These are phyloP conservation scores for Scheffersomyces titani DNA, from an alignment of 1,139 yeast genomes.

Conservation along the genomic window DNA sequence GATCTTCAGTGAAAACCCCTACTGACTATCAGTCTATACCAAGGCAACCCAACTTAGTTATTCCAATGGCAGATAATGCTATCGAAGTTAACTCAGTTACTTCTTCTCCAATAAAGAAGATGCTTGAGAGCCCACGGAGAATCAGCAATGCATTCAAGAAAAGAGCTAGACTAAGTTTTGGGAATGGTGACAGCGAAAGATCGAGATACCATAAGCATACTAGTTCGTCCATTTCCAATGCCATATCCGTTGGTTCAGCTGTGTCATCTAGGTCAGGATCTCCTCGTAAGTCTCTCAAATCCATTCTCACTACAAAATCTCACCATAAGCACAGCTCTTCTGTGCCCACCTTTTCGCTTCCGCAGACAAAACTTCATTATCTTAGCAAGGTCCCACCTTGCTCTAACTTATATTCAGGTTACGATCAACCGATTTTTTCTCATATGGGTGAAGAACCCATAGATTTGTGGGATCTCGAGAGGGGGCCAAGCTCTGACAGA, in stretches of 20 bases:
- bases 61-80: not conserved
- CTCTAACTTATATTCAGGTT: not conserved
- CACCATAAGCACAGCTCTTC: constrained; percentile 15
- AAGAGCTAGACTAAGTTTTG: constrained; percentile 16
- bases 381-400: not conserved
- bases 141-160: constrained; percentile 26
- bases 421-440: not conserved
- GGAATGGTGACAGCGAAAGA: constrained; percentile 16
- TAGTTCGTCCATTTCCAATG: constrained; percentile 31
- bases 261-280: constrained; percentile 28
- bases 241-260: constrained; percentile 30
- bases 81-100: constrained; percentile 7
- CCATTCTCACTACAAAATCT: constrained; percentile 17
- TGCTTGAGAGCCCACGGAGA: constrained; percentile 38
- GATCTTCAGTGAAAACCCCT: not conserved
- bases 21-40: constrained; percentile 1
- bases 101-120: constrained; percentile 35
- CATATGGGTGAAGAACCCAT: constrained; percentile 16
- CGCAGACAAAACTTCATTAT: not conserved
- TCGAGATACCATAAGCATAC: constrained; percentile 23
- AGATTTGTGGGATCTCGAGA: constrained; percentile 39
- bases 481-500: constrained; percentile 37
- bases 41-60: not conserved
- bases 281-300: constrained; percentile 31
- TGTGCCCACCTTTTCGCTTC: constrained; percentile 9